Percentiles rank a stretch among this genome's conserved stretches.
These are phyloP conservation scores for Pythium sp. DNA, from an alignment of 352 stramenopile genomes.

Conservation along the genomic window DNA sequence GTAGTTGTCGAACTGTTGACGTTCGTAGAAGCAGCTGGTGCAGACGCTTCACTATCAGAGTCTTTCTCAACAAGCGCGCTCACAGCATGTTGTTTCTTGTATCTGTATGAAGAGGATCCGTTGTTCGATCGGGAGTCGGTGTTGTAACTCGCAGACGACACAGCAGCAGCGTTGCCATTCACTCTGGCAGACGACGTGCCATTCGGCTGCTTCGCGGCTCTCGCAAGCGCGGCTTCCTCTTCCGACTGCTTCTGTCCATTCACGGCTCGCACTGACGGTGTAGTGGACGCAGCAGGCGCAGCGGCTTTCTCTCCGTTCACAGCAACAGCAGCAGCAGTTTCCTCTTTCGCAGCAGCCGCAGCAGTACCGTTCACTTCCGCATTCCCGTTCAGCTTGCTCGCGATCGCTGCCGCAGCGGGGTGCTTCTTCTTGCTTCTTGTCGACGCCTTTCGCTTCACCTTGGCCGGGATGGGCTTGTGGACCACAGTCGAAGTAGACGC, in stretches of 20 bases:
- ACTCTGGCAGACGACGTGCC: conserved; percentile 7
- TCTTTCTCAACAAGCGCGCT: conserved; percentile 4
- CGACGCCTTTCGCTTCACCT: conserved; percentile 22
- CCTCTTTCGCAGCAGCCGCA: background rate
- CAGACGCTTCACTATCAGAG: background rate
- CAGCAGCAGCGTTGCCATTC: background rate
- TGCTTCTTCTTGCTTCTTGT: conserved; percentile 19
- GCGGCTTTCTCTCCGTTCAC: background rate
- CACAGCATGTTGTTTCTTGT: conserved; percentile 11
- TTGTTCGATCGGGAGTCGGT: background rate
- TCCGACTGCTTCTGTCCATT: conserved; percentile 15
- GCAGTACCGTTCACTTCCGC: conserved; percentile 11
- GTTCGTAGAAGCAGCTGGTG: background rate
- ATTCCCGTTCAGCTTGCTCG: conserved; percentile 18
- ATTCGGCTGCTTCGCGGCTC: conserved; percentile 13
- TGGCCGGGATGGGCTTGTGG: conserved; percentile 24
- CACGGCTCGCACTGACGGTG: background rate
- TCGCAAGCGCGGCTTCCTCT: conserved; percentile 13
- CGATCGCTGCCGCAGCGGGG: conserved; percentile 14
- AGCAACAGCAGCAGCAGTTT: background rate
- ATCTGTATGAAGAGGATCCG: background rate
- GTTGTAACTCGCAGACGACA: background rate
- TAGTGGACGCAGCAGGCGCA: background rate
- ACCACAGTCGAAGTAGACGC: background rate
- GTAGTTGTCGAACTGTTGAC: conserved; percentile 1